Evolutionary conservation across 176 grass and related monocot genomes (phyloP).

Genomic region (Thalia dealbata): DNA sequence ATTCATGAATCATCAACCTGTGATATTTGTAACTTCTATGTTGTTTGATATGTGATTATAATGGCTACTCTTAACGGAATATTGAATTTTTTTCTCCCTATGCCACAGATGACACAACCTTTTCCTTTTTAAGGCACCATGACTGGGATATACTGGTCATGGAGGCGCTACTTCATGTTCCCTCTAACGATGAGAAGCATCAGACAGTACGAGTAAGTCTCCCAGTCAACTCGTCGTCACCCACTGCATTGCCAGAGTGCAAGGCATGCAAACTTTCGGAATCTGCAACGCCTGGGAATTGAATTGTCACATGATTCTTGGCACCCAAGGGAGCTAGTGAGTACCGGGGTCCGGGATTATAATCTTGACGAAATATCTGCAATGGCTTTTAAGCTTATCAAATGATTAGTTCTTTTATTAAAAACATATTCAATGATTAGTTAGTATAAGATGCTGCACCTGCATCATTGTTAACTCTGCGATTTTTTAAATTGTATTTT

Average conservation of each 20-base stretch:
- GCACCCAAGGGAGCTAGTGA: too few relatives aligned
- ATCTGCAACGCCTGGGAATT: slow-evolving; percentile 15
- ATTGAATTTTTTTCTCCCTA: neutral
- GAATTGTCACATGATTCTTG: neutral
- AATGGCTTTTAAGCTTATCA: too few relatives aligned
- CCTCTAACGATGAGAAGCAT: slow-evolving; percentile 45
- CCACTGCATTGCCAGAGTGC: neutral
- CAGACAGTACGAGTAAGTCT: slow-evolving; percentile 41
- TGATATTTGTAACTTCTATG: too few relatives aligned
- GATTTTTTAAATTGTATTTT: too few relatives aligned
- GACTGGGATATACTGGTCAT: slow-evolving; percentile 70
- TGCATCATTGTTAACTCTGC: too few relatives aligned
- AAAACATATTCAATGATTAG: too few relatives aligned
- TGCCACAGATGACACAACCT: slow-evolving; percentile 45
- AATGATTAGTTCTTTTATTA: too few relatives aligned
- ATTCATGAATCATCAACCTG: too few relatives aligned
- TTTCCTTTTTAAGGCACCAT: slow-evolving; percentile 68
- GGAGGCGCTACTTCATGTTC: slow-evolving; percentile 60
- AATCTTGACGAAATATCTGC: too few relatives aligned
- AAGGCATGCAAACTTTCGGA: slow-evolving; percentile 10
- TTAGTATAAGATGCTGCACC: too few relatives aligned
- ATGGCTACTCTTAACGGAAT: neutral
- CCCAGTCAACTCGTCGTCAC: neutral
- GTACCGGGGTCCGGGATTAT: too few relatives aligned
- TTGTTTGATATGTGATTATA: too few relatives aligned